phyloP scores from a whole-genome alignment of 768 basidiomycete species.

The Collybiopsis luxurians region DNA sequence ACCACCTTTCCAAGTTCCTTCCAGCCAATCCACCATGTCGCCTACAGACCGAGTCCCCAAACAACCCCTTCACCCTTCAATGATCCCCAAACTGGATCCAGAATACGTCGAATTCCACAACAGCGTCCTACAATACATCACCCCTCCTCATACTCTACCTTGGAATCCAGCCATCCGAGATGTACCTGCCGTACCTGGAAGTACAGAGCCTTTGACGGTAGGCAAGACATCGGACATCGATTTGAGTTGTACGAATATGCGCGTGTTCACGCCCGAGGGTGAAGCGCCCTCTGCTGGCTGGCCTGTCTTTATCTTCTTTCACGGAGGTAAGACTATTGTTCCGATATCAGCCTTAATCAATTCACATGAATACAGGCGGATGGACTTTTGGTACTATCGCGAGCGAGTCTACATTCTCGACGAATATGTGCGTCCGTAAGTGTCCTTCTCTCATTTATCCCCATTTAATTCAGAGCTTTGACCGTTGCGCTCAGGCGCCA shows the following conservation, averaged over 20 bases:
- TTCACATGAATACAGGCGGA: constrained; percentile 62
- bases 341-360: no score
- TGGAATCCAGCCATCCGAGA: constrained; percentile 62
- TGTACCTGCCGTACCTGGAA: constrained; percentile 50
- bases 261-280: constrained; percentile 64
- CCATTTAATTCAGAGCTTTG: not conserved
- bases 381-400: constrained; percentile 72
- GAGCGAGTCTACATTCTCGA: constrained; percentile 59
- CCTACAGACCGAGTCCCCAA: constrained; percentile 9
- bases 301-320: constrained; percentile 74
- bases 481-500: constrained; percentile 38
- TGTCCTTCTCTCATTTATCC: not conserved
- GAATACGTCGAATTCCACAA: constrained; percentile 68
- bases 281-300: constrained; percentile 51
- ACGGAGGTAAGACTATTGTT: constrained; percentile 50
- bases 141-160: constrained; percentile 52
- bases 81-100: constrained; percentile 57
- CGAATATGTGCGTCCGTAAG: constrained; percentile 57
- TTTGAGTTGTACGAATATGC: constrained; percentile 50
- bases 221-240: constrained; percentile 52
- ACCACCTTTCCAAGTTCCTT: no score
- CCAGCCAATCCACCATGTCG: constrained; percentile 14
- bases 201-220: constrained; percentile 53
- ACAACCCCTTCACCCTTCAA: constrained; percentile 62
- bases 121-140: constrained; percentile 39